Evolutionary conservation across 257 asterid species (phyloP).

Genomic region (Penstemon barbatus): DNA sequence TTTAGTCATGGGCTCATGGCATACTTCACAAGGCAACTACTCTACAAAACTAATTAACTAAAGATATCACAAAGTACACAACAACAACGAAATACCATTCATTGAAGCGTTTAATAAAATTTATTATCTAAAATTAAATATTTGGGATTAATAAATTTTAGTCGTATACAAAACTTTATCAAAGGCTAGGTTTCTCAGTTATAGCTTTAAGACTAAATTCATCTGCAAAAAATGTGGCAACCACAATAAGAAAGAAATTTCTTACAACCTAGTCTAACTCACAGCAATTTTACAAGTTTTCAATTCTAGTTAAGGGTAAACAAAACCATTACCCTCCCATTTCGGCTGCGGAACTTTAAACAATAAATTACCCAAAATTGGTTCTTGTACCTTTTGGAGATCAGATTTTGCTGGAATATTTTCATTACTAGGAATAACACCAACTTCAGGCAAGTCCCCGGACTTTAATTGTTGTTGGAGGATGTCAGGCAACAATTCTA

Average conservation of each 20-base stretch:
- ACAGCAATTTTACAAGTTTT: not conserved
- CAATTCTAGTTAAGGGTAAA: not conserved
- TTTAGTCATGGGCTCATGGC: too few species aligned
- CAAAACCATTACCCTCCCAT: conserved; percentile 38
- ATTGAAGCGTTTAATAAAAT: too few species aligned
- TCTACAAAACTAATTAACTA: too few species aligned
- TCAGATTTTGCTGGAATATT: conserved; percentile 36
- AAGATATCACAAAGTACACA: too few species aligned
- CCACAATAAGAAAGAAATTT: not conserved
- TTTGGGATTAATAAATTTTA: not conserved
- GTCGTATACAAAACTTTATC: not conserved
- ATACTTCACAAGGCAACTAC: too few species aligned
- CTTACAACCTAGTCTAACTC: too few species aligned
- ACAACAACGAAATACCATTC: too few species aligned
- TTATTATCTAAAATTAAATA: too few species aligned
- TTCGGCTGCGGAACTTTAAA: conserved; percentile 34
- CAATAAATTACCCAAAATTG: conserved; percentile 58
- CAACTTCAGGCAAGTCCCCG: conserved; percentile 59
- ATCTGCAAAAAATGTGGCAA: not conserved
- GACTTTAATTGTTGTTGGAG: conserved; percentile 64
- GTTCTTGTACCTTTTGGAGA: conserved; percentile 47
- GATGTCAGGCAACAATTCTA: conserved; percentile 75
- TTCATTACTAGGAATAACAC: conserved; percentile 27
- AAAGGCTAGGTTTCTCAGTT: not conserved
- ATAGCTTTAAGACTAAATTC: not conserved